Evolutionary conservation across 768 basidiomycete genomes (phyloP).

Genomic region (Tricholoma sp.): DNA sequence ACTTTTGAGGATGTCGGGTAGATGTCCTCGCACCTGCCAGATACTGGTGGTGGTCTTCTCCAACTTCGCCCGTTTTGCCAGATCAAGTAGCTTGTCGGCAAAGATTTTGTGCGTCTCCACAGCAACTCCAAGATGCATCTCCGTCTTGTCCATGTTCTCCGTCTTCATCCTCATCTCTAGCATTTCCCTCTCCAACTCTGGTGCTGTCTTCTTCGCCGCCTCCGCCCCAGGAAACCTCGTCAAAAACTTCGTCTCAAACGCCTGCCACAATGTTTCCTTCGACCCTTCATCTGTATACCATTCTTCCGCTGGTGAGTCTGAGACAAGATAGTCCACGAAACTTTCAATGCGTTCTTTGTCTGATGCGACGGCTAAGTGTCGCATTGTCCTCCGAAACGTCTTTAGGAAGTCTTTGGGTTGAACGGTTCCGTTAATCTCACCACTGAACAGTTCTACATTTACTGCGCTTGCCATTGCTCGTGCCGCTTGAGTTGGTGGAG

Average conservation of each 20-base stretch:
- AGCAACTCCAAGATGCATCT: background rate
- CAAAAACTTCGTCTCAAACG: background rate
- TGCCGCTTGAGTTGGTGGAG: too few relatives aligned
- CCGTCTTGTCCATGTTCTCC: background rate
- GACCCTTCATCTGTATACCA: too few relatives aligned
- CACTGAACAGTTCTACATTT: background rate
- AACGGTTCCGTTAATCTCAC: background rate
- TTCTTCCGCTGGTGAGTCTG: background rate
- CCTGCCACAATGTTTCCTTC: background rate
- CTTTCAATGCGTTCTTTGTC: too few relatives aligned
- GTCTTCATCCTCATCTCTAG: background rate
- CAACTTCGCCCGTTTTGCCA: background rate
- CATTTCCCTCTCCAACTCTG: background rate
- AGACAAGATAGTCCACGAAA: background rate
- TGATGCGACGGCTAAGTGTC: too few relatives aligned
- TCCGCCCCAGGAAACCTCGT: too few relatives aligned
- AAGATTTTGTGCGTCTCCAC: background rate
- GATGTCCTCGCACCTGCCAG: too few relatives aligned
- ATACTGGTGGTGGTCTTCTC: too few relatives aligned
- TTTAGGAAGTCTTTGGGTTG: too few relatives aligned
- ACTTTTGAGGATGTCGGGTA: too few relatives aligned
- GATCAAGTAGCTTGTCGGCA: background rate
- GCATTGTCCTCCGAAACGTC: too few relatives aligned
- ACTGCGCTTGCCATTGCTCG: too few relatives aligned
- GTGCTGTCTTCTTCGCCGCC: background rate